Base-by-base conservation (phyloP, 352 stramenopile genomes). In the Elongisporangium senticosum region DNA sequence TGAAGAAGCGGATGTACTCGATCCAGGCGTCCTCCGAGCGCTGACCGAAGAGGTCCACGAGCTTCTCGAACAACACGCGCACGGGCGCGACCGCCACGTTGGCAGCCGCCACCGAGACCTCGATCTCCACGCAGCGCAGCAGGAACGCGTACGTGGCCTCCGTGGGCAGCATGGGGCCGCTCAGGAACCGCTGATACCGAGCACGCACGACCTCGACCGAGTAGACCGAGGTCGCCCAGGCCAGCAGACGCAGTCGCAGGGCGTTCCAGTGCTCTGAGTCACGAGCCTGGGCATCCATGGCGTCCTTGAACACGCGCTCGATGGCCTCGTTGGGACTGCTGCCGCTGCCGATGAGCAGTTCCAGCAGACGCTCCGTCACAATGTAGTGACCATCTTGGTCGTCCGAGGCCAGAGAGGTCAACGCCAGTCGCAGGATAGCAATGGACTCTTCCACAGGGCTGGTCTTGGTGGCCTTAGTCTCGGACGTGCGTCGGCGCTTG, bases 41-140 rank as follows among this genome's bases (percentile, higher is more conserved):
- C 40, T 56, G 55, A 49, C 86, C 80, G 37, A 89, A 95, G 3
- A 95, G 64, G 52, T 93, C 86, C 26, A 95, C 69, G 51, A 93
- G 60, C 69, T 90, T 90, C 65, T 95, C 86, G 59, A 90, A 93
- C 49, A 95, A 63, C 55, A 67, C 61, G 47, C 79, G 81, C 59
- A 91, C 77, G 15, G 75, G 69, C 13, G 68, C 43, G 13, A 81
- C 62, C 14, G 69, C 58, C 19, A 83, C 64, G 24, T 68, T 63
- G 5, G 59, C 53, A 0, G 67, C 55, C 7, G 70, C 49, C 10
- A 60, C 56, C 14, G 83, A 72, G n/a, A 71, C 83, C 68, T 95
- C 83, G 21, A 89, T 70, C 54, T 87, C 72, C 52, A 95, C 70
- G 58, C 80, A 93, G 47, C 77, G 64, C 55, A 79, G 55, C 51